These are phyloP conservation scores for Crotalaria pallida DNA, from an alignment of 306 rosid species.

Conservation along the genomic window DNA sequence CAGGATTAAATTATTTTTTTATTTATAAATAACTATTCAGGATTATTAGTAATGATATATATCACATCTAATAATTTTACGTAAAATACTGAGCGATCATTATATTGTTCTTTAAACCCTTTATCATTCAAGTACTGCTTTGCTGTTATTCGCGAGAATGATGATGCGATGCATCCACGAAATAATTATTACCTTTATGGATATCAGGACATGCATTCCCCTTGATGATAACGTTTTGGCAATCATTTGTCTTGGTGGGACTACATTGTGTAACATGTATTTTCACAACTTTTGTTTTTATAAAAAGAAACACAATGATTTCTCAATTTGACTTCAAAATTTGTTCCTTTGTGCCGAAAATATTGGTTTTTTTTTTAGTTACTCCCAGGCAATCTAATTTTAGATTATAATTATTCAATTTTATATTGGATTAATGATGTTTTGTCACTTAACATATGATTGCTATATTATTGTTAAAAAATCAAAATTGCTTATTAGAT, in stretches of 20 bases:
- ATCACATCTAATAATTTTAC: neutral
- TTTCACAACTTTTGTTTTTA: constrained; percentile 4
- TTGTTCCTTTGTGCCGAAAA: neutral
- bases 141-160: constrained; percentile 13
- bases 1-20: too few relatives aligned
- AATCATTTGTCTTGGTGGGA: constrained; percentile 33
- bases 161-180: neutral
- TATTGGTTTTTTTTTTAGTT: neutral
- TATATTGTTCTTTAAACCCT: neutral
- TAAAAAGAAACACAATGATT: constrained; percentile 24
- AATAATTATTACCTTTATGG: constrained; percentile 27
- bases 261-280: neutral
- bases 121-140: neutral
- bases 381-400: too few relatives aligned
- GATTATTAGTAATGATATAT: too few relatives aligned
- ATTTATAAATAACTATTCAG: too few relatives aligned
- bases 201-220: neutral
- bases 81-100: neutral
- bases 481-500: too few relatives aligned
- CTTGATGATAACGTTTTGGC: constrained; percentile 23
- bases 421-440: too few relatives aligned
- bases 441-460: too few relatives aligned
- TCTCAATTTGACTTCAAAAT: constrained; percentile 26
- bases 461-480: too few relatives aligned
- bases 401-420: too few relatives aligned